Evolutionary conservation across 352 stramenopile species (phyloP).

Genomic region (Saprolegnia diclina): DNA sequence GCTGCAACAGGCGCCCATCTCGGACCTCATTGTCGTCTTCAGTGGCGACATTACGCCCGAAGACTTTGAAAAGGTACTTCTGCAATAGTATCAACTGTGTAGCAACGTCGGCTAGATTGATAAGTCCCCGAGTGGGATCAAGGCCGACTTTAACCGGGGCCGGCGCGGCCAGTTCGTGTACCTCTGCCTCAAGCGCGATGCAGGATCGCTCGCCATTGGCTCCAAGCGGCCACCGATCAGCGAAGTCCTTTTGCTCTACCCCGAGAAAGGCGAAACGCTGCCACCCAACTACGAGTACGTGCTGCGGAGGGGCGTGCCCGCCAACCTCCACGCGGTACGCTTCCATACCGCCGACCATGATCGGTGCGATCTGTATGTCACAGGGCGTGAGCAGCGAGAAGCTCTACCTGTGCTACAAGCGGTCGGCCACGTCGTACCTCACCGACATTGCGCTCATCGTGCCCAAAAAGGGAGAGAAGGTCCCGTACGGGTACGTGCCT

Average conservation of each 20-base stretch:
- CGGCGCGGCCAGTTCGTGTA: constrained; percentile 74
- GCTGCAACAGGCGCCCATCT: constrained; percentile 40
- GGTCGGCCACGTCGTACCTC: constrained; percentile 54
- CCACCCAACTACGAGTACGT: constrained; percentile 75
- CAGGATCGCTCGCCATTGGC: constrained; percentile 14
- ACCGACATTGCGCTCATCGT: constrained; percentile 67
- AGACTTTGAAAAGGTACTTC: constrained; percentile 59
- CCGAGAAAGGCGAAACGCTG: constrained; percentile 66
- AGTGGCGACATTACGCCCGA: constrained; percentile 63
- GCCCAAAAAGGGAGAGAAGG: constrained; percentile 73
- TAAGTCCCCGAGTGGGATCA: constrained; percentile 58
- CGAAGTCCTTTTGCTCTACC: constrained; percentile 70
- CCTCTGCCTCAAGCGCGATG: constrained; percentile 57
- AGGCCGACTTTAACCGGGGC: constrained; percentile 76
- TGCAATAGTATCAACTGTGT: too few species aligned
- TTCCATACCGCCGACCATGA: too few species aligned
- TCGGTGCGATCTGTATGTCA: too few species aligned
- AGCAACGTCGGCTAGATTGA: constrained; percentile 47
- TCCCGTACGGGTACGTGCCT: constrained; percentile 61
- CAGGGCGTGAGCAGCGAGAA: constrained; percentile 78
- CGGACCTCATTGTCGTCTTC: constrained; percentile 70
- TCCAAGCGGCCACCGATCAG: constrained; percentile 58
- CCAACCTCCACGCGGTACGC: constrained; percentile 69
- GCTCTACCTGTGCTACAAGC: constrained; percentile 72
- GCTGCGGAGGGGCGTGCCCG: constrained; percentile 45